Percentiles rank a stretch among this genome's conserved stretches.
Evolutionary conservation across 352 stramenopile genomes (phyloP).

Genomic region (Globisporangium polare): DNA sequence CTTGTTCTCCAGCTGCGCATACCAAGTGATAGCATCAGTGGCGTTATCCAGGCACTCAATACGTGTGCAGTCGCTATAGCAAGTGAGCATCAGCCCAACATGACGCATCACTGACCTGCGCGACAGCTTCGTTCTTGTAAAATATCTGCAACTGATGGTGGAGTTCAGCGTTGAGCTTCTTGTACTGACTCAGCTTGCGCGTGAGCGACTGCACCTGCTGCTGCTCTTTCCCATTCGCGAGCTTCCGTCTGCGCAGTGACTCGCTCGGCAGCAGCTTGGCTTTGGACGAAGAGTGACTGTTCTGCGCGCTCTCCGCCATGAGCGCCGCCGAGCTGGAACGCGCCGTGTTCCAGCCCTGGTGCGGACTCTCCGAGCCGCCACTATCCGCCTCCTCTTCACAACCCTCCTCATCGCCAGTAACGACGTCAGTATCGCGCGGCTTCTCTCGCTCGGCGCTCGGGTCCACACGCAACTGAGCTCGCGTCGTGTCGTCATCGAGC

Average conservation of each 20-base stretch:
- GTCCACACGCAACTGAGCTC: not conserved
- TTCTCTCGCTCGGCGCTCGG: not conserved
- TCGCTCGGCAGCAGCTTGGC: not conserved
- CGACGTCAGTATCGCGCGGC: not conserved
- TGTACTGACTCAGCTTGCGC: slow-evolving; percentile 38
- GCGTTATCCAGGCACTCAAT: too few species aligned
- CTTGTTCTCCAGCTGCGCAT: slow-evolving; percentile 54
- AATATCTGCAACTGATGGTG: slow-evolving; percentile 45
- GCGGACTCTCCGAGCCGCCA: not conserved
- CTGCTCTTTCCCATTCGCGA: slow-evolving; percentile 8
- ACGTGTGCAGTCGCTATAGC: too few species aligned
- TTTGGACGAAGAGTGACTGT: not conserved
- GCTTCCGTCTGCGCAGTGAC: slow-evolving; percentile 3
- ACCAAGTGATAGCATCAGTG: not conserved
- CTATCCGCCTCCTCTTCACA: not conserved
- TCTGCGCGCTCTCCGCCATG: not conserved
- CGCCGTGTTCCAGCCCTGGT: not conserved
- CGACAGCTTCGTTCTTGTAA: slow-evolving; percentile 41
- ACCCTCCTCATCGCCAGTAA: not conserved
- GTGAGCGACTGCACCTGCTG: slow-evolving; percentile 22
- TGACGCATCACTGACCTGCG: slow-evolving; percentile 13
- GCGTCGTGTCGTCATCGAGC: slow-evolving; percentile 1
- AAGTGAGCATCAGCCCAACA: not conserved
- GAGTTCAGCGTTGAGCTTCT: slow-evolving; percentile 44
- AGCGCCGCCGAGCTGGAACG: not conserved